Conservation (phyloP, 805 yeast species). For the Starmerella khaoyaiensis region DNA sequence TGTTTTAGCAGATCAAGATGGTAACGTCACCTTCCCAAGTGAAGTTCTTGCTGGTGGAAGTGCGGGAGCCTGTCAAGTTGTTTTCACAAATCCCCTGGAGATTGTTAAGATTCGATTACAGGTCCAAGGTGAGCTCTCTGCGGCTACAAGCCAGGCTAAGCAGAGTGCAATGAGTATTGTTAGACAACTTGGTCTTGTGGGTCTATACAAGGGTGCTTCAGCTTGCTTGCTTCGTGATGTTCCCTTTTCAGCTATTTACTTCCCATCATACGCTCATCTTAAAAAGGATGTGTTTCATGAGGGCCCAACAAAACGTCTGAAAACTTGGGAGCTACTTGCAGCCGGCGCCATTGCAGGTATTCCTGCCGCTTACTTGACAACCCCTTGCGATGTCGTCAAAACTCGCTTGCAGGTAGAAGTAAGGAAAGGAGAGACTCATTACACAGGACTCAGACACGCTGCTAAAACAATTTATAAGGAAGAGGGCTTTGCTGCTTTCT, state of each 20-base stretch:
- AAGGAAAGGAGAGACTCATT: constrained; percentile 61
- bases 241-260: constrained; percentile 91
- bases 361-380: constrained; percentile 92
- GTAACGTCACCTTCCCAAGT: constrained; percentile 40
- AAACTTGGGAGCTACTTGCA: constrained; percentile 68
- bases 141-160: constrained; percentile 17
- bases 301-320: constrained; percentile 61
- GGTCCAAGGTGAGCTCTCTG: constrained; percentile 64
- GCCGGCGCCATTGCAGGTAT: constrained; percentile 96
- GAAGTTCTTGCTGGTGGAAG: constrained; percentile 82
- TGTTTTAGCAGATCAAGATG: constrained; percentile 45
- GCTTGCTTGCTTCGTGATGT: constrained; percentile 93
- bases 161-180: constrained; percentile 60
- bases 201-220: constrained; percentile 79
- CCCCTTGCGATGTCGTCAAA: constrained; percentile 94
- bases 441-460: constrained; percentile 68
- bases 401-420: constrained; percentile 84
- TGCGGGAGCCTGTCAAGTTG: constrained; percentile 94
- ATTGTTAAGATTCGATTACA: constrained; percentile 90
- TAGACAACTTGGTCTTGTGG: constrained; percentile 63
- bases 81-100: constrained; percentile 91
- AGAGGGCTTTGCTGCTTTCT: constrained; percentile 76
- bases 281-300: constrained; percentile 70
- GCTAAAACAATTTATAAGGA: constrained; percentile 58
- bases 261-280: constrained; percentile 91